Evolutionary conservation across 495 filamentous ascomycete genomes (phyloP), one percentile per base, ranked within the genome.

Genomic region (Cercophora newfieldiana): DNA sequence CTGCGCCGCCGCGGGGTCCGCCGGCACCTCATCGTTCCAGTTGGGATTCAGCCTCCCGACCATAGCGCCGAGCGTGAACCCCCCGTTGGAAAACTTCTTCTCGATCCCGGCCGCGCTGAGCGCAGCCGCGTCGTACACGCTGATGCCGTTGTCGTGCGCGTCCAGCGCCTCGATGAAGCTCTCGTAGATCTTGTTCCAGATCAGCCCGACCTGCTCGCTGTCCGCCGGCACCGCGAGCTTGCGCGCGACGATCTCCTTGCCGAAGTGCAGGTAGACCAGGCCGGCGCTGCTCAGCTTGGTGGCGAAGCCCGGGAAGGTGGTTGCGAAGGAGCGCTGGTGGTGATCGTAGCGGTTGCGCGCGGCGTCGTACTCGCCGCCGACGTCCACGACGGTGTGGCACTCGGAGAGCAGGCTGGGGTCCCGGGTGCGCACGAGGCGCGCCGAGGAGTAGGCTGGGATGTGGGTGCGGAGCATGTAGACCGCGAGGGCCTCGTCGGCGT

Each of bases 401-500:
- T 84, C 86, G 22, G 86, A 82, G 28, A 99, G 90, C 14, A 88
- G 75, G 14, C 85, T 83, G 5, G 92, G 89, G 77, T 98, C 93
- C 63, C 95, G 90, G 33, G 93, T 95, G 59, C 95, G 92, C 30
- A 96, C 77, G 2, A 99, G 90, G n/a, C 83, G 74, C 12, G 91
- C 90, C 67, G 82, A 75, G 49, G 83, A 72, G 83, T 97, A 99
- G 24, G 87, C 81, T 28, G 95, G 96, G 48, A 98, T 86, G 66
- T 78, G 74, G 24, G 91, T 87, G 57, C 92, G 93, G 69, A 99
- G 91, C 81, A 99, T 91, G 82, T 95, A 91, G 65, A 98, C 93
- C 60, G 95, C 95, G n/a, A 99, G 88, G 65, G 95, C 95, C 81
- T 99, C 95, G 76, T 99, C 95, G 77, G 95, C 96, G 81, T 99